phyloP scores from a whole-genome alignment of 352 stramenopile genomes.

The Globisporangium okanoganense region DNA sequence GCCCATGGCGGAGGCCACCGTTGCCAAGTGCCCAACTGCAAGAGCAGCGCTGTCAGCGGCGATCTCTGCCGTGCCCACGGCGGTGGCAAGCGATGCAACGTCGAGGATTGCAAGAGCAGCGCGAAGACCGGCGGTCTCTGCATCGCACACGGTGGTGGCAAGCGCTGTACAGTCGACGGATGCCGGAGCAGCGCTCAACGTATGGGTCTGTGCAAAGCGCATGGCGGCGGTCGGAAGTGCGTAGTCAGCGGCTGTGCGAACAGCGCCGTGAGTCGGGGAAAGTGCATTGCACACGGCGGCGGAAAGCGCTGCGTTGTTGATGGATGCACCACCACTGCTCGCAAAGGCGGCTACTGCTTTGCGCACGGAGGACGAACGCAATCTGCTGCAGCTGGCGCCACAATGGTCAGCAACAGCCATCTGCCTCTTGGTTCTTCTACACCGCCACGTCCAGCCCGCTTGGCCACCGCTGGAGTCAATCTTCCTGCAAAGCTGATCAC shows the following conservation, averaged over 20 bases:
- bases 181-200: slow-evolving; percentile 78
- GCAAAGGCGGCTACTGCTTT: slow-evolving; percentile 81
- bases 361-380: slow-evolving; percentile 54
- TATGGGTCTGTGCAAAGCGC: slow-evolving; percentile 80
- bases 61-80: slow-evolving; percentile 80
- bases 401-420: slow-evolving; percentile 8
- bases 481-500: slow-evolving; percentile 4
- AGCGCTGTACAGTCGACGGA: slow-evolving; percentile 67
- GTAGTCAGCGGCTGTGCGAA: slow-evolving; percentile 56
- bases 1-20: slow-evolving; percentile 81
- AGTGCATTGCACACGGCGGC: slow-evolving; percentile 81
- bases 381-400: neutral
- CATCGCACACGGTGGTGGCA: slow-evolving; percentile 80
- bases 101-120: slow-evolving; percentile 70
- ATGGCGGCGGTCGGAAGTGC: slow-evolving; percentile 80
- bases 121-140: slow-evolving; percentile 82
- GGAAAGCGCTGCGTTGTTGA: slow-evolving; percentile 76
- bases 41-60: slow-evolving; percentile 74
- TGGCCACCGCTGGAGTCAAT: neutral
- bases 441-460: neutral
- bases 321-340: slow-evolving; percentile 72
- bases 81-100: slow-evolving; percentile 68
- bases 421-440: neutral
- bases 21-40: slow-evolving; percentile 66
- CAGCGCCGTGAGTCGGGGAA: slow-evolving; percentile 77